phyloP scores from a whole-genome alignment of 2,329 filamentous ascomycete genomes.

The Apiospora aurea region DNA sequence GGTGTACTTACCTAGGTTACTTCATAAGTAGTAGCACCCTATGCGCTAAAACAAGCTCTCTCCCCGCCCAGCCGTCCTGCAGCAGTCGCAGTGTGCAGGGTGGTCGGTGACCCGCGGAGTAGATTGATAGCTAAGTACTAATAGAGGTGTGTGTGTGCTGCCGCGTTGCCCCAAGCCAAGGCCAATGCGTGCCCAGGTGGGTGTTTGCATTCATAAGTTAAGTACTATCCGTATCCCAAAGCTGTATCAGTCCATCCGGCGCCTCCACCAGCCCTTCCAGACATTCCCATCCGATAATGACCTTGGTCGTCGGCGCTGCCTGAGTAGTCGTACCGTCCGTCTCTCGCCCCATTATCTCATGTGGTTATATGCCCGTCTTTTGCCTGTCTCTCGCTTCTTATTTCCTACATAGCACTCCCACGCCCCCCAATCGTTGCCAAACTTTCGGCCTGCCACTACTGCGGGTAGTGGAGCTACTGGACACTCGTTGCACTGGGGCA shows the following conservation, averaged over 20 bases:
- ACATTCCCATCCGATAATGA: constrained; percentile 19
- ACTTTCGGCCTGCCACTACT: constrained; percentile 21
- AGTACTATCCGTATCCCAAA: not conserved
- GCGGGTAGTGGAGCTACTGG: constrained; percentile 8
- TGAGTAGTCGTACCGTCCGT: not conserved
- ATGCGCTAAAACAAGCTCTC: not conserved
- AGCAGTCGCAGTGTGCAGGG: not conserved
- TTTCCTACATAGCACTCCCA: not conserved
- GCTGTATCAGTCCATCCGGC: constrained; percentile 13
- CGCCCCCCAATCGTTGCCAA: constrained; percentile 16
- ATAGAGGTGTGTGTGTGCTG: no score
- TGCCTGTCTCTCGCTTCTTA: constrained; percentile 21
- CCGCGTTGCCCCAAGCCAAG: no score
- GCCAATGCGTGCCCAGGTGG: not conserved
- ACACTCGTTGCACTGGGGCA: constrained; percentile 15
- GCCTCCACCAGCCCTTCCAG: constrained; percentile 15
- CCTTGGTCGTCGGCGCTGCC: constrained; percentile 15
- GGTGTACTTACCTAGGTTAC: no score
- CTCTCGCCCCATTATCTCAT: not conserved
- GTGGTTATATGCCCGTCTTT: constrained; percentile 11
- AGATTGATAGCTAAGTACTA: no score
- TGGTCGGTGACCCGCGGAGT: constrained; percentile 11
- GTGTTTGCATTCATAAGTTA: not conserved
- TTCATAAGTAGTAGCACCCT: not conserved
- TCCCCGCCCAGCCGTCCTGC: not conserved